Evolutionary conservation across 805 yeast species (phyloP), one percentile per base, ranked within the genome.

Genomic region (Pichia sporocuriosa): DNA sequence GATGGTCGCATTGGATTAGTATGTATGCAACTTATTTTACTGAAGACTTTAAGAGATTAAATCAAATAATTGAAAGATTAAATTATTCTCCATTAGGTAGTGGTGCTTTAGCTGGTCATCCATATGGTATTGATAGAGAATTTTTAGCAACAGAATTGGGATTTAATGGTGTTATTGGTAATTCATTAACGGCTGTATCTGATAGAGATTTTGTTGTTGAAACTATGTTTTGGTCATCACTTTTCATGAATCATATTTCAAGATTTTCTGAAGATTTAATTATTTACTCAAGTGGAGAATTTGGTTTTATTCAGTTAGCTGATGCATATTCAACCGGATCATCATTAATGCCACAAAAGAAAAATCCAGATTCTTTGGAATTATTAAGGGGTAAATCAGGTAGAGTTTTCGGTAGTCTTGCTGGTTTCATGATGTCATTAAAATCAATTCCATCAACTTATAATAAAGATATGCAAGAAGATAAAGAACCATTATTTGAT

Each of bases 291-390:
- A 86, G 96, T 21, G 97, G 96, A 24, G 99, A 93, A 69, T 93
- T 93, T 69, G 96, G 96, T 4, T 93, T 94, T 61, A 72, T 93
- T 48, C 79, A 85, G 62, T 75, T 89, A 39, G 94, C 96, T 11
- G 99, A 93, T 61, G 97, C 98, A 21, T 93, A 93, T 66, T 93
- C 98, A 1, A 93, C 99, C 8, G 99, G 99, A 12, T 87, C 97
- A 6, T 87, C 96, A 22, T 73, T 93, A 59, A 93, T 93, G 99
- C 99, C 99, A 20, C 98, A 93, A 67, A 93, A 93, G 79, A 93
- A 93, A 67, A 93, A 93, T 68, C 96, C 98, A 3, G 99, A 93
- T 63, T 85, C 96, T 23, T 71, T 93, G 52, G 99, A 93, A 68
- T 73, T 93, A 48, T 73, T 94, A 58, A 78, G 99, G 65, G 99